A percentile compares a stretch with the other conserved stretches of the same genome.
phyloP scores from a whole-genome alignment of 176 grass and related monocot species.

The Aegilops tauschii region DNA sequence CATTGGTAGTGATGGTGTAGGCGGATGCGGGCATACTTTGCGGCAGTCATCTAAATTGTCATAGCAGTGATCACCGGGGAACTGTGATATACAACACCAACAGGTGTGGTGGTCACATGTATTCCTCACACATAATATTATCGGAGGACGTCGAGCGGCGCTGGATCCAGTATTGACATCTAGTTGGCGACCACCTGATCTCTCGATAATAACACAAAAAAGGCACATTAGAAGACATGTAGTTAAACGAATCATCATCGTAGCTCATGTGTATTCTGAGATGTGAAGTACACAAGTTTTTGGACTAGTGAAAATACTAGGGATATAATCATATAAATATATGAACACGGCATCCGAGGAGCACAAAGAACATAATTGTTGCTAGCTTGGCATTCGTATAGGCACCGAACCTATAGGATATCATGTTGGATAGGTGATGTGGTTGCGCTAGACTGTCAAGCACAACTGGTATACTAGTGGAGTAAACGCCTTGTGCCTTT shows the following conservation, averaged over 20 bases:
- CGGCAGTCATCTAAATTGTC: no score
- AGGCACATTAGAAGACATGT: not conserved
- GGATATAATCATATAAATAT: not conserved
- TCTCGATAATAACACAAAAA: not conserved
- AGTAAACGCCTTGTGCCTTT: no score
- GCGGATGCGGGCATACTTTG: no score
- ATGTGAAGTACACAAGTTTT: no score
- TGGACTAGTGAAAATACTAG: not conserved
- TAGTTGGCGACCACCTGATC: not conserved
- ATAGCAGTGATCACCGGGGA: not conserved
- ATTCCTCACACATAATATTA: not conserved
- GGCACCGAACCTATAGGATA: not conserved
- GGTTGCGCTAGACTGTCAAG: no score
- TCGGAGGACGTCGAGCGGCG: no score
- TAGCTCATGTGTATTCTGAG: not conserved
- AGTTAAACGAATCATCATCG: not conserved
- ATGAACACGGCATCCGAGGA: not conserved
- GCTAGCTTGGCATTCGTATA: not conserved
- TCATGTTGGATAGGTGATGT: no score
- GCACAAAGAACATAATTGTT: not conserved
- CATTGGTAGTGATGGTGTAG: no score
- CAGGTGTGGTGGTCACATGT: not conserved
- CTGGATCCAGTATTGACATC: not conserved
- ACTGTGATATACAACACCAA: not conserved
- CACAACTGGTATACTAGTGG: no score